Evolutionary conservation across 2,329 filamentous ascomycete species (phyloP), one percentile per base, ranked within the genome.

Genomic region (Fusarium falciforme): DNA sequence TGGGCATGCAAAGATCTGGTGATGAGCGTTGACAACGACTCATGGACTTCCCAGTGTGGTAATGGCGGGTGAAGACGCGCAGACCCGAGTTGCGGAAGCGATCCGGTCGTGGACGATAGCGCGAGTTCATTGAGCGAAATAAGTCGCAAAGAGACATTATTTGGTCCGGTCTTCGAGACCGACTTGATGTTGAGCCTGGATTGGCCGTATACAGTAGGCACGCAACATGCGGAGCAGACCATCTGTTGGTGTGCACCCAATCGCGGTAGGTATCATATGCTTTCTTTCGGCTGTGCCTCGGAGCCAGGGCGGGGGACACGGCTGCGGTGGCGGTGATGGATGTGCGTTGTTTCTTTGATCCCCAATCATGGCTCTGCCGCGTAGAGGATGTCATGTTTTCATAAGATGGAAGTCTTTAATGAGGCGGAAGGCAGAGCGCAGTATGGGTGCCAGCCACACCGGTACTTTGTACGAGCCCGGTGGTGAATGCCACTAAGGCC

Each of bases 261-360:
- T 54, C 54, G 40, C 62, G 38, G 54, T 74, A 71, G 20, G 22
- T 22, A 44, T 76, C 69, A 74, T 73, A 70, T 74, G 70, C 70
- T 70, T 42, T 76, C 76, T 70, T 42, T 76, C 76, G 74, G 74
- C 74, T 76, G 68, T 75, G 77, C 71, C 69, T 78, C 77, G 75
- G 72, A 67, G 70, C 55, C 47, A 61, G 62, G 47, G 62, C 44
- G 59, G 70, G 44, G 64, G 64, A 58, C 55, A 61, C 63, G 59
- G 61, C 67, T 68, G 52, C 65, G 27, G 65, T 71, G 64, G 64
- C 58, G 62, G 61, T 66, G 66, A 74, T 72, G 61, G 64, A 63
- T 64, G 66, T 74, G 72, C 67, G 68, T 63, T 76, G 64, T 76
- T 77, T 74, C 59, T 70, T 67, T 55, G 52, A 63, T 52, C 66